Evolutionary conservation across 306 rosid species (phyloP), one percentile per base, ranked within the genome.

Genomic region (Herpetospermum pedunculosum): DNA sequence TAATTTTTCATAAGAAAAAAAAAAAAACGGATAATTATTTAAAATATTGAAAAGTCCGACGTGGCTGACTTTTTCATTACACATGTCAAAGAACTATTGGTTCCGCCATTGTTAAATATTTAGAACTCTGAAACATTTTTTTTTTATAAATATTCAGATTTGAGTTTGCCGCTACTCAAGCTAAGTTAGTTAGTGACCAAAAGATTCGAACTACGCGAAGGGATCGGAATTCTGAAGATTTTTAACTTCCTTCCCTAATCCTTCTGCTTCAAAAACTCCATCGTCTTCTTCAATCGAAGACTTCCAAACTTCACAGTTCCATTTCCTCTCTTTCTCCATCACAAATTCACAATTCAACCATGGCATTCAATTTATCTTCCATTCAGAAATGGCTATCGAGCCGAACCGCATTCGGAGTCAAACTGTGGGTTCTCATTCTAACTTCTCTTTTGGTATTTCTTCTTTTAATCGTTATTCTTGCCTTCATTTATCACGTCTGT

Each of bases 341-440:
- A 26, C 21, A n/a, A n/a, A n/a, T n/a, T n/a, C n/a, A n/a, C n/a
- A n/a, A n/a, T n/a, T n/a, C n/a, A n/a, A 4, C 74, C 40, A 43
- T 47, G 54, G 4, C 54, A 26, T 70, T 37, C 40, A 72, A 62
- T 74, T 69, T 67, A 44, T 63, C 81, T 54, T 37, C 59, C 55
- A 13, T 73, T 8, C 79, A 44, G 43, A 46, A 62, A 65, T 76
- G 25, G 70, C 81, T 87, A 41, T 34, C 63, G 29, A 76, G 49
- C 16, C 71, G 82, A 41, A 80, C 83, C 55, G 25, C 77, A 32
- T 68, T 83, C 5, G 85, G 85, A 4, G n/a, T 81, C 41, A 84
- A 81, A 43, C 49, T 83, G 77, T 86, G 92, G 92, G 25, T 75
- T 74, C 35, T 84, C 72, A 50, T 84, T 21, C 30, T 71, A 8